Base-by-base conservation (phyloP, 2,329 filamentous ascomycete genomes). In the Akanthomyces lecanii region DNA sequence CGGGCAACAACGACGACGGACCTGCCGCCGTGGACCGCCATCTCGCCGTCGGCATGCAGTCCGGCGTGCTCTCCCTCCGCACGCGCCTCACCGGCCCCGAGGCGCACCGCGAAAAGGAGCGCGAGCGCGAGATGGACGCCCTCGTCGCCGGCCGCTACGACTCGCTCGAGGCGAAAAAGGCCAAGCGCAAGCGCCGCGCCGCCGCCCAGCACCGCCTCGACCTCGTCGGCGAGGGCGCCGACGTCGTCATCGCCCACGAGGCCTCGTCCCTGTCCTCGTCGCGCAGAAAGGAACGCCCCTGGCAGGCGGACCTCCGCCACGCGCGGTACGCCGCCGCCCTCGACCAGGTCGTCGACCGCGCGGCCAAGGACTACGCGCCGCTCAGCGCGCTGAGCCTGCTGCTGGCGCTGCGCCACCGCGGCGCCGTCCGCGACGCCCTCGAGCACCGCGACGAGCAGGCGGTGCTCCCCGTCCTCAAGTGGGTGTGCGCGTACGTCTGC, bases 41-140 rank as follows among this genome's bases (percentile, higher is more conserved):
- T 76, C 85, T 99, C 59, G 92, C 90, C 5, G 95, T 99, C 1
- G 95, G 94, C 74, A 94, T 98, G 88, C 89, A 95, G 71, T 96
- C 91, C 2, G 95, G 95, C 52, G 85, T 97, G n/a, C 82, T 99
- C 12, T 96, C 91, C 33, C 84, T 98, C 70, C 89, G 90, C 72
- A 98, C 94, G 1, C 87, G 92, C n/a, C 83, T 96, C 14, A 92
- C 90, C 0, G 92, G 92, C 5, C 82, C 90, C 61, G 90, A 96
- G 70, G 94, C 94, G 62, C 82, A 86, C 28, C 87, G 86, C 66
- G 89, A 91, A 69, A 82, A 85, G 30, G 90, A 94, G 74, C 86
- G 89, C 57, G 88, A 90, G 72, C 91, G 89, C 78, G 91, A 91
- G 75, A 96, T 96, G 91, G 81, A 90, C 67, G 89, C 92, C 2